These are phyloP conservation scores for Sedum album DNA, from an alignment of 164 flowering plant species.

Conservation along the genomic window DNA sequence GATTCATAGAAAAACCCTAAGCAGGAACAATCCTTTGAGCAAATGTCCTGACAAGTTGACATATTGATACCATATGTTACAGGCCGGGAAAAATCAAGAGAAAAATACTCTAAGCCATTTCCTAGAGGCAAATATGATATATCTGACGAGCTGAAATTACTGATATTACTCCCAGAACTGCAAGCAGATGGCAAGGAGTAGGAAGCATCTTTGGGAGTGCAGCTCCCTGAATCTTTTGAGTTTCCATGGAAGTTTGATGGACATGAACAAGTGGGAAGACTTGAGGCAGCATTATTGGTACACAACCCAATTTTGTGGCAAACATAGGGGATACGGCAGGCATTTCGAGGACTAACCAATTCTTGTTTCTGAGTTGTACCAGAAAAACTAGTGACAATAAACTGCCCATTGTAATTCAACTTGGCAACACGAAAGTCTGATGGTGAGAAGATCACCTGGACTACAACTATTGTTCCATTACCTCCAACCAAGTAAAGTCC, in stretches of 20 bases:
- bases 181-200: constrained; percentile 36
- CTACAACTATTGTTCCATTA: constrained; percentile 35
- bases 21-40: constrained; percentile 65
- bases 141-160: constrained; percentile 19
- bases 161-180: constrained; percentile 16
- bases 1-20: constrained; percentile 56
- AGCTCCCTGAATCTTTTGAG: constrained; percentile 20
- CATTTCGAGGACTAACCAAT: constrained; percentile 36
- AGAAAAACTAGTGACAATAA: constrained; percentile 32
- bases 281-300: constrained; percentile 14
- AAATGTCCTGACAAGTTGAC: constrained; percentile 44
- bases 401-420: constrained; percentile 39
- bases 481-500: constrained; percentile 49
- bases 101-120: constrained; percentile 41
- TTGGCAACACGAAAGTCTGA: constrained; percentile 44
- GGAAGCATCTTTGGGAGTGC: constrained; percentile 39
- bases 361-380: constrained; percentile 23
- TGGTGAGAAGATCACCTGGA: constrained; percentile 30
- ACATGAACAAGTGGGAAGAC: constrained; percentile 45
- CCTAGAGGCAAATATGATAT: constrained; percentile 42
- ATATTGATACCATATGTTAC: constrained; percentile 19
- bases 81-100: constrained; percentile 32
- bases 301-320: constrained; percentile 69
- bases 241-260: constrained; percentile 31
- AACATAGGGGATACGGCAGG: constrained; percentile 43